Evolutionary conservation across 2,329 filamentous ascomycete species (phyloP).

Genomic region (Ophiostoma ulmi): DNA sequence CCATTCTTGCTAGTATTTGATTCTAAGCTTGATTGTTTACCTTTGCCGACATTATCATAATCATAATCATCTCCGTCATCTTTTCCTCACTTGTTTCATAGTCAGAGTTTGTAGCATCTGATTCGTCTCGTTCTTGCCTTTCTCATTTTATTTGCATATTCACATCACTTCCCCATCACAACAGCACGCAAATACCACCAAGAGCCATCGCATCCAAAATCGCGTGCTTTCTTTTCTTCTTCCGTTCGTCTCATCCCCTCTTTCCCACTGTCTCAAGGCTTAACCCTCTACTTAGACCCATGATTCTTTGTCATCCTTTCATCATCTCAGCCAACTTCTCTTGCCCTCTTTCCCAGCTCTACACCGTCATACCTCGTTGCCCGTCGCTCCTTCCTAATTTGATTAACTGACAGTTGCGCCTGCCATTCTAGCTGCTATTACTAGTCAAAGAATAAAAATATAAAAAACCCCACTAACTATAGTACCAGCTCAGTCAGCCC

Average conservation of each 20-base stretch:
- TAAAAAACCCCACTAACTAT: background rate
- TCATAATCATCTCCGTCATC: background rate
- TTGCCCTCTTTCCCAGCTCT: background rate
- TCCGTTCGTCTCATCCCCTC: background rate
- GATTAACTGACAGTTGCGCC: background rate
- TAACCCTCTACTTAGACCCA: background rate
- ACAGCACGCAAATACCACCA: background rate
- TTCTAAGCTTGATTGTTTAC: background rate
- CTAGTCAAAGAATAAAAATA: constrained; percentile 1
- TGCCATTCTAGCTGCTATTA: background rate
- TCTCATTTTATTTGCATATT: background rate
- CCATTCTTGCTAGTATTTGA: background rate
- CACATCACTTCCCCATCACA: background rate
- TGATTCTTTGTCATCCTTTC: background rate
- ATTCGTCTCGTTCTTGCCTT: background rate
- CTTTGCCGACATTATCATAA: background rate
- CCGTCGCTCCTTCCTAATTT: constrained; percentile 1
- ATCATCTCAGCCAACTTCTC: background rate
- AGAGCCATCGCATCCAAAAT: background rate
- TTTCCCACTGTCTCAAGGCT: background rate
- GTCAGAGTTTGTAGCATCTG: background rate
- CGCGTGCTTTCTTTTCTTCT: constrained; percentile 3
- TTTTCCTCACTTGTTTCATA: constrained; percentile 1
- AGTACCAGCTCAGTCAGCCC: constrained; percentile 15
- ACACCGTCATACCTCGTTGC: background rate